Evolutionary conservation across 495 filamentous ascomycete genomes (phyloP).

Genomic region (Delitschia confertaspora): DNA sequence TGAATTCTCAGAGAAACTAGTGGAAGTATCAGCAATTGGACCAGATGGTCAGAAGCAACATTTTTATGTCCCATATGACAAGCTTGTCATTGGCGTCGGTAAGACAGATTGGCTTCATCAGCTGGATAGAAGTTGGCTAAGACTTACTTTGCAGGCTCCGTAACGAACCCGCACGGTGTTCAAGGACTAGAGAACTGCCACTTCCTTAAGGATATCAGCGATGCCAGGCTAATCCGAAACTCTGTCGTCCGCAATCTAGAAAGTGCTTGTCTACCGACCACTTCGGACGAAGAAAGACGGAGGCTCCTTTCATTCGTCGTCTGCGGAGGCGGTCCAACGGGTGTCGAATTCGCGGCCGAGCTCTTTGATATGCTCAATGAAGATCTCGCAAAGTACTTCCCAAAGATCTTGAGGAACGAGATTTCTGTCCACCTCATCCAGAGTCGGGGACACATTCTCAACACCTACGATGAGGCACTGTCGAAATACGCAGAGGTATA

Average conservation of each 20-base stretch:
- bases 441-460: conserved; percentile 85
- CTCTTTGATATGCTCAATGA: conserved; percentile 95
- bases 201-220: conserved; percentile 87
- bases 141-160: conserved; percentile 55
- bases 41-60: conserved; percentile 57
- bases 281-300: conserved; percentile 76
- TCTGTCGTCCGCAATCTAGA: conserved; percentile 88
- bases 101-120: conserved; percentile 28
- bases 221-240: conserved; percentile 83
- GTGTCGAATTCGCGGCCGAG: conserved; percentile 96
- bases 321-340: conserved; percentile 90
- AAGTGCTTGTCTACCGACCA: conserved; percentile 85
- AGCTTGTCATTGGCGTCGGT: conserved; percentile 91
- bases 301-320: conserved; percentile 89
- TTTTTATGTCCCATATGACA: conserved; percentile 98
- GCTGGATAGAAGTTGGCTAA: neutral
- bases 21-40: conserved; percentile 72
- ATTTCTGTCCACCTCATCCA: conserved; percentile 97
- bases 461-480: conserved; percentile 94
- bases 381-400: conserved; percentile 75
- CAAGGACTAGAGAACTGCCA: conserved; percentile 90
- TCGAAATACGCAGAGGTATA: conserved; percentile 78
- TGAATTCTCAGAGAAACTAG: conserved; percentile 80
- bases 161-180: conserved; percentile 91
- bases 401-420: conserved; percentile 83